These are phyloP conservation scores for Salvia splendens DNA, from an alignment of 257 asterid genomes.

Conservation along the genomic window DNA sequence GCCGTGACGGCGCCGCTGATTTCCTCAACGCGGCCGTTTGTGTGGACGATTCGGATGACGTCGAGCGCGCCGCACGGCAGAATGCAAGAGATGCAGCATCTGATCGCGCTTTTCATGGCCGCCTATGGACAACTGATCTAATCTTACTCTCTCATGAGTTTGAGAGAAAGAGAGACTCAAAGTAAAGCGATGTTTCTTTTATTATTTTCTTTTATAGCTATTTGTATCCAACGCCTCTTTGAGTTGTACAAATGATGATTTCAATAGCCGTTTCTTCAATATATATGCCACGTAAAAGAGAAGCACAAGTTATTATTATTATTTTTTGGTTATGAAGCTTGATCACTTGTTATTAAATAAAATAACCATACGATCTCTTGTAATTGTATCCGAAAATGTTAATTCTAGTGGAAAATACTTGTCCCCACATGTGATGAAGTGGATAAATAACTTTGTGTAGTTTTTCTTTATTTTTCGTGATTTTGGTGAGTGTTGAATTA, in stretches of 20 bases:
- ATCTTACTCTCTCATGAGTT: constrained; percentile 19
- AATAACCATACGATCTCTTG: too few species aligned
- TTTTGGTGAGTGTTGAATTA: too few species aligned
- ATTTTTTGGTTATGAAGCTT: too few species aligned
- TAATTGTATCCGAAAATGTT: too few species aligned
- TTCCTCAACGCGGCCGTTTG: constrained; percentile 84
- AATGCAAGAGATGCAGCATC: constrained; percentile 99
- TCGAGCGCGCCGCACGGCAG: constrained; percentile 99
- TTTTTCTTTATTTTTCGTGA: too few species aligned
- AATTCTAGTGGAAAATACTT: too few species aligned
- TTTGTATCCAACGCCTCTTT: constrained; percentile 36
- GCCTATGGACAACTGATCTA: neutral
- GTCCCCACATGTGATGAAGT: too few species aligned
- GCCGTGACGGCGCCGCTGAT: constrained; percentile 68
- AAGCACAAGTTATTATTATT: too few species aligned
- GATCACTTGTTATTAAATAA: too few species aligned
- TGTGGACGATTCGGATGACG: constrained; percentile 85
- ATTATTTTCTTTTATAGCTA: constrained; percentile 15
- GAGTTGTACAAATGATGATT: constrained; percentile 21
- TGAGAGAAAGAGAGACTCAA: constrained; percentile 6
- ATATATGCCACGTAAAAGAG: neutral
- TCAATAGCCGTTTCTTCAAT: neutral
- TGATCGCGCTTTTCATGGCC: constrained; percentile 65
- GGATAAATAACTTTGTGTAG: too few species aligned
- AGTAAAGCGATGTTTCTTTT: constrained; percentile 33